Base-by-base conservation (phyloP, 2,329 filamentous ascomycete species). In the Acephala macrosclerotiorum region DNA sequence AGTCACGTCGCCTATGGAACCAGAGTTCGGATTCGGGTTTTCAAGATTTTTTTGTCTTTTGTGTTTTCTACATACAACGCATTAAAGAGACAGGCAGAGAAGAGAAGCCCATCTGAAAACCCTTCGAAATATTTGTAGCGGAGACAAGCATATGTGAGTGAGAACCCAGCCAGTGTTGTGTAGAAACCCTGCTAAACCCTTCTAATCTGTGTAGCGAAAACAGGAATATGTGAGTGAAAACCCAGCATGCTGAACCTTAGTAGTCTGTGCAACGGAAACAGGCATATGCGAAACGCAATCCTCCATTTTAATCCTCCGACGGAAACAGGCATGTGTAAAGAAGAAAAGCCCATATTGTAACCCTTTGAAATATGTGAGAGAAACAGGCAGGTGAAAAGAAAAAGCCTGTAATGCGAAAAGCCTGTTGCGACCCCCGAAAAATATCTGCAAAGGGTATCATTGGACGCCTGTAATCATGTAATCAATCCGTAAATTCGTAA, bases 371-470 rank as follows among this genome's bases (percentile, higher is more conserved):
- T 42, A 6, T 42, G 6, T 42, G 40, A 18, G n/a, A 29, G 26
- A 29, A n/a, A 33, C 22, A 53, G 12, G 25, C 49, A 53, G 14
- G 18, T 29, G 22, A 22, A 53, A 18, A 49, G n/a, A 22, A 53
- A 53, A 29, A 29, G 49, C 49, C 49, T 53, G 18, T 53, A 7
- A 7, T 29, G 22, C 18, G 38, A 42, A 42, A 42, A 42, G 12
- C 12, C 18, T 42, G 4, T 42, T 42, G 38, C 38, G 12, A 33
- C 25, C 25, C 11, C 12, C 38, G 18, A 16, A 29, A 51, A 29
- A 53, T 53, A 18, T 29, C 14, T 53, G 49, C 25, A 5, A 53
- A 25, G 49, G 49, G 49, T 53, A 53, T 29, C 49, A 33, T 53
- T 11, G 26, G 22, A 53, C 49, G 49, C 49, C 49, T 29, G 49